Base-by-base conservation (phyloP, 2,329 filamentous ascomycete species). In the Aspergillus aculeatinus region DNA sequence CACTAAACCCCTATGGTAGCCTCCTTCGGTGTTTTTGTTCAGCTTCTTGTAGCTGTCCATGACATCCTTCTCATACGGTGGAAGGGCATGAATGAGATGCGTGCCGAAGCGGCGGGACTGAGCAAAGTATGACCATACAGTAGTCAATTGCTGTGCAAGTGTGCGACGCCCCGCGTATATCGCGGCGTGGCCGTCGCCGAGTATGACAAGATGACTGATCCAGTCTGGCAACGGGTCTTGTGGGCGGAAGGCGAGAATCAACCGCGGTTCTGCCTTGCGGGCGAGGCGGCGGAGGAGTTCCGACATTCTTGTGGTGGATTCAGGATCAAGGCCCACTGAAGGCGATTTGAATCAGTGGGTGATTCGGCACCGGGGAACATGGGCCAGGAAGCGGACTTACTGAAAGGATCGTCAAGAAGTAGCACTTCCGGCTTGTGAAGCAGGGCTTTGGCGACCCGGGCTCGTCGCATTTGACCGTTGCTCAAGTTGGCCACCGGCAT, bases 361-460 rank as follows among this genome's bases (percentile, higher is more conserved):
- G 21, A 14, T 44, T 65, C 42, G 65, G 49, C 51, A n/a, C 6
- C 14, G 48, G 21, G 9, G 12, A 19, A 10, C 48, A 5, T 5
- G 3, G 6, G 23, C n/a, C 51, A 14, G 33, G 72, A 35, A 2
- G 33, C 16, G 12, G 14, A 35, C 80, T 70, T 72, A 85, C 82
- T 96, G 71, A 97, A 97, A 1, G 95, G 94, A 68, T 96, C 94
- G 76, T 99, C 95, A 2, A 96, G 81, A 55, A 98, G 81, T 62
- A 99, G 72, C 11, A 96, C 83, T 74, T 96, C 90, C 0, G 95
- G 95, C 55, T 84, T 83, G 6, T 82, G 87, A 60, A 98, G 81
- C 54, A 99, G 77, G 0, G 93, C 92, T 68, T 92, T 90, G 2
- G 92, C 95, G 66, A 99, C 96, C 63, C 91, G 86, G 7, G 94